Conservation (phyloP, 768 basidiomycete genomes). For the Phylloporus arenicola region DNA sequence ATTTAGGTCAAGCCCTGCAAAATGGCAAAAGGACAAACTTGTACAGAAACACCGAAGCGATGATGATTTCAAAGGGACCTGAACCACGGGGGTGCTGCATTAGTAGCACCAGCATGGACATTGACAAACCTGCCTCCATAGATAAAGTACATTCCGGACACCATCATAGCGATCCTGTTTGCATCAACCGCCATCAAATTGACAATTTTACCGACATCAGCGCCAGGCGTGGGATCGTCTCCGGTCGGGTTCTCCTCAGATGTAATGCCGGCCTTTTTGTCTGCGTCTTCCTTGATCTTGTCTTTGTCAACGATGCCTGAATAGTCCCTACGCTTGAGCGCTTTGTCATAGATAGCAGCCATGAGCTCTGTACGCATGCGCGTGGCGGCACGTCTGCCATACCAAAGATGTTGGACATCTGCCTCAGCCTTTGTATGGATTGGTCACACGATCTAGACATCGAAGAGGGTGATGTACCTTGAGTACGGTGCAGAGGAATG, state of each 20-base stretch:
- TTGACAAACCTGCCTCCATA: constrained; percentile 48
- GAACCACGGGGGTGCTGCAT: background rate
- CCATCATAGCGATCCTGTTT: constrained; percentile 51
- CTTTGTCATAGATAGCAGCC: constrained; percentile 85
- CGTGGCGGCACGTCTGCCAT: constrained; percentile 67
- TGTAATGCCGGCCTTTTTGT: constrained; percentile 15
- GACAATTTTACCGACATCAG: constrained; percentile 86
- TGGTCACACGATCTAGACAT: background rate
- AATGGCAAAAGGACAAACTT: constrained; percentile 38
- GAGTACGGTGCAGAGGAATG: constrained; percentile 51
- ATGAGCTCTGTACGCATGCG: constrained; percentile 76
- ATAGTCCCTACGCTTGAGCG: constrained; percentile 76
- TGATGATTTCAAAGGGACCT: constrained; percentile 74
- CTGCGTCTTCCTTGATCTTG: constrained; percentile 24
- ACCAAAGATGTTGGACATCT: constrained; percentile 76
- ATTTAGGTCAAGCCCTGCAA: constrained; percentile 29
- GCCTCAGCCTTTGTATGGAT: constrained; percentile 43
- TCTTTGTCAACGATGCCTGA: constrained; percentile 66
- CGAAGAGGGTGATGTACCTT: constrained; percentile 13
- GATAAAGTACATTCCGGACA: constrained; percentile 56
- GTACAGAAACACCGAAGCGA: constrained; percentile 72
- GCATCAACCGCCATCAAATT: constrained; percentile 84
- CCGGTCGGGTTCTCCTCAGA: constrained; percentile 24
- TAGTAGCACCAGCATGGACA: background rate
- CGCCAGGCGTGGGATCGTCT: constrained; percentile 63